phyloP scores from a whole-genome alignment of 1,284 basidiomycete species.

The Ustilago nuda region DNA sequence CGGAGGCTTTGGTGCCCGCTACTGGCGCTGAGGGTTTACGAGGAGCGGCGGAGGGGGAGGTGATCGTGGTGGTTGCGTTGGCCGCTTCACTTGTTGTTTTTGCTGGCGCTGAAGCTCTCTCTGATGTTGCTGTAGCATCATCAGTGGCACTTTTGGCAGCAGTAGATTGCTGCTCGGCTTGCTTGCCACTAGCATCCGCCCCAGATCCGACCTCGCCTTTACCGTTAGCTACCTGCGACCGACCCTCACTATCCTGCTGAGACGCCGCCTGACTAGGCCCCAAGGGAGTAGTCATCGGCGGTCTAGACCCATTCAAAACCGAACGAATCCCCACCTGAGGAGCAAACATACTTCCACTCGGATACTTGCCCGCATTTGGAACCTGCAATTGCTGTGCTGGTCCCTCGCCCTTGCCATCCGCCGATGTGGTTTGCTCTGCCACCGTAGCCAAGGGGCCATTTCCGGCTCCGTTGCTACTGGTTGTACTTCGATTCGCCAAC shows the following conservation, averaged over 20 bases:
- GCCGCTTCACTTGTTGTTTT: slow-evolving; percentile 1
- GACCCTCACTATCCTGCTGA: slow-evolving; percentile 5
- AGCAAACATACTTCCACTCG: slow-evolving; percentile 56
- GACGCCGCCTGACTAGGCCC: slow-evolving; percentile 11
- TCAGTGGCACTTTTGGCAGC: not conserved
- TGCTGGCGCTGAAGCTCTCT: not conserved
- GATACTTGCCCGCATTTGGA: slow-evolving; percentile 30
- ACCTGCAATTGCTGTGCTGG: slow-evolving; percentile 11
- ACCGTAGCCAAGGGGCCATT: slow-evolving; percentile 9
- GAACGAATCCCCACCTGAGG: slow-evolving; percentile 60
- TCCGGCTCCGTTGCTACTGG: slow-evolving; percentile 1
- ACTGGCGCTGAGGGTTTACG: slow-evolving; percentile 3
- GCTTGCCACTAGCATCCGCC: slow-evolving; percentile 1
- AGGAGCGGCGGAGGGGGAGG: slow-evolving; percentile 1
- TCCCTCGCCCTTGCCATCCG: not conserved
- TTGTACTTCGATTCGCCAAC: slow-evolving; percentile 23
- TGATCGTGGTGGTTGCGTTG: slow-evolving; percentile 3
- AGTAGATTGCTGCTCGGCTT: not conserved
- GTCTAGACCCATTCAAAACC: slow-evolving; percentile 40
- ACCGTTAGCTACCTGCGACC: not conserved
- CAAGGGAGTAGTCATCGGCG: slow-evolving; percentile 55
- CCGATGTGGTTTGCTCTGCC: slow-evolving; percentile 4
- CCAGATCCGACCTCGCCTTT: not conserved
- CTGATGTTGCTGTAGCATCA: not conserved
- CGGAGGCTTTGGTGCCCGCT: slow-evolving; percentile 10